Base-by-base conservation (phyloP, 345 rosid species). In the Sisymbrium irio region DNA sequence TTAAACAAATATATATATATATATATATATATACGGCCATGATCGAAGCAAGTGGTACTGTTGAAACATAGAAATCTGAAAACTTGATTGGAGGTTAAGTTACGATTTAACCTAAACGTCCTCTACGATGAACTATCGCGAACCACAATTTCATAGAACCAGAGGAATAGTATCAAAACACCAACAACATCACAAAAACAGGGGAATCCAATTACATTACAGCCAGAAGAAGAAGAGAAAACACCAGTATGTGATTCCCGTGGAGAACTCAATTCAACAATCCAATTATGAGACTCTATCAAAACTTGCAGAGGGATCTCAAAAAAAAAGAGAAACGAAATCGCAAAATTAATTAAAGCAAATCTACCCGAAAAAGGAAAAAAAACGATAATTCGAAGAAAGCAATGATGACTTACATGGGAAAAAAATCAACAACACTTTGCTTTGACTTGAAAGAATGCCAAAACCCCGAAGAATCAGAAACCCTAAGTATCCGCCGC, bases 161-260 rank as follows among this genome's bases (percentile, higher is more conserved):
- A n/a, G 9, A 51, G 19, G 3, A 67, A 18, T 3, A 39, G 10
- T 6, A 37, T 11, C 27, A 44, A 73, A 63, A 42, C 65, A 42
- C 65, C 59, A 36, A 73, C 57, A 73, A 73, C 37, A 65, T 18
- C 32, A 65, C 1, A 50, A 56, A 46, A 65, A 74, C 72, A 61
- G 40, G 15, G 33, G 62, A 67, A 59, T 66, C 13, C 10, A 42
- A 53, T 51, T 27, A 46, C 50, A 57, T 32, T 32, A 1, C 6
- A 6, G 35, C 35, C 37, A 35, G 10, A 27, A 27, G 28, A 27
- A 27, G 28, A 27, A 27, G 4, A 7, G 9, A 35, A 33, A 33
- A 33, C 1, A 33, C 9, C 33, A 30, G 33, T 4, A 30, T 30
- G 1, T 30, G 33, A n/a, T n/a, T n/a, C n/a, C n/a, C n/a, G n/a